A percentile compares a stretch with the other conserved stretches of the same genome.
Conservation (phyloP, 2,329 filamentous ascomycete species). For the Aschersonia sp. region DNA sequence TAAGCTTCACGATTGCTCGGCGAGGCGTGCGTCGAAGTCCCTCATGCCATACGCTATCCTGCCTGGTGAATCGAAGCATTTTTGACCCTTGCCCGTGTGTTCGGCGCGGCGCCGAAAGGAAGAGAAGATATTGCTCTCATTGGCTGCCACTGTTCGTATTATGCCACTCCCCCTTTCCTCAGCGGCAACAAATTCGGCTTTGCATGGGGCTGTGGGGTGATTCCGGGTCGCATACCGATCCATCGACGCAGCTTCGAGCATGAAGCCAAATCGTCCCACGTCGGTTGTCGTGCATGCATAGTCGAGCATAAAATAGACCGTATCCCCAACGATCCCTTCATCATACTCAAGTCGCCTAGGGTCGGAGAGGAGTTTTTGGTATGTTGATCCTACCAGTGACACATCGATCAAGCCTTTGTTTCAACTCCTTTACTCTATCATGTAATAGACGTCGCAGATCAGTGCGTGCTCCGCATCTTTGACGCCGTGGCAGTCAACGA, state of each 20-base stretch:
- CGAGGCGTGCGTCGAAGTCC: neutral
- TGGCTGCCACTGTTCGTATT: no score
- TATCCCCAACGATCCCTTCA: neutral
- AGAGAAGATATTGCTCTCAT: no score
- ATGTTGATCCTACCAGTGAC: neutral
- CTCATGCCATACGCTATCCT: no score
- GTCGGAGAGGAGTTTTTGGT: no score
- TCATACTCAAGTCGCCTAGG: no score
- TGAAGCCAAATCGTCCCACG: neutral
- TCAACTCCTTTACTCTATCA: neutral
- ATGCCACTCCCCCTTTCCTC: no score
- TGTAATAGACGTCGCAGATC: neutral
- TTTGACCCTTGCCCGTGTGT: no score
- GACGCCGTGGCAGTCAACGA: constrained; percentile 15
- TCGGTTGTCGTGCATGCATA: neutral
- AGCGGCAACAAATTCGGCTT: no score
- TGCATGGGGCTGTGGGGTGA: neutral
- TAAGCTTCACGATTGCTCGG: neutral
- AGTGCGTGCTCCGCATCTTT: constrained; percentile 16
- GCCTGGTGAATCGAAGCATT: no score
- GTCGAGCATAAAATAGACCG: neutral
- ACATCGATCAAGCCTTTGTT: neutral
- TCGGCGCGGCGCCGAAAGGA: no score
- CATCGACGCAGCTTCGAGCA: neutral
- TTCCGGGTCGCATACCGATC: neutral